phyloP scores from a whole-genome alignment of 2,329 filamentous ascomycete genomes.

The Neofusicoccum sp. region DNA sequence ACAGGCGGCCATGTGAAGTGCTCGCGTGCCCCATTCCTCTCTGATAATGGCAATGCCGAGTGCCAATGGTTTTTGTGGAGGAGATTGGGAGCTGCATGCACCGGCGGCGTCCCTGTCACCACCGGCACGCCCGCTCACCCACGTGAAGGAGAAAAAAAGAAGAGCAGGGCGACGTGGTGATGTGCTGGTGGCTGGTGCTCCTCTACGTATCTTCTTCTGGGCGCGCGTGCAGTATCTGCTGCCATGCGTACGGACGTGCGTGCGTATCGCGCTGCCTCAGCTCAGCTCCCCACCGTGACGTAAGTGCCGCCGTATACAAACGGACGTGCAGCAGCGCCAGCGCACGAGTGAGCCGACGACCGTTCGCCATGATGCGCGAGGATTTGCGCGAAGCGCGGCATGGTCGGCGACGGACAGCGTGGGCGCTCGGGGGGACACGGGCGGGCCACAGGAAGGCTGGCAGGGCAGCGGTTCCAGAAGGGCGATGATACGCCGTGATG shows the following conservation, averaged over 20 bases:
- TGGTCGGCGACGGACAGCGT: not conserved
- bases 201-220: not conserved
- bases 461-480: not conserved
- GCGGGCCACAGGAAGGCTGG: no score
- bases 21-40: not conserved
- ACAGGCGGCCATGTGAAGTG: not conserved
- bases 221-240: not conserved
- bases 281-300: no score
- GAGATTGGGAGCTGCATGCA: not conserved
- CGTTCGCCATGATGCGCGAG: not conserved
- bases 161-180: constrained; percentile 2
- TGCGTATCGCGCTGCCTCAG: not conserved
- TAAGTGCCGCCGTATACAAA: no score
- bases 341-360: no score
- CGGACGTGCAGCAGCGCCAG: not conserved
- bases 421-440: not conserved
- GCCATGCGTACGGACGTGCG: not conserved
- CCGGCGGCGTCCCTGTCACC: not conserved
- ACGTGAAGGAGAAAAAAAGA: not conserved
- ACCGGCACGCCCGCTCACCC: not conserved
- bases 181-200: constrained; percentile 4
- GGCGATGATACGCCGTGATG: constrained; percentile 5
- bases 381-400: not conserved
- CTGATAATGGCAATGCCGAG: not conserved
- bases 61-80: not conserved